Evolutionary conservation across 225 moss, liverwort and hornwort species (phyloP), one percentile per base, ranked within the genome.

Genomic region (Sphagnum tenellum): DNA sequence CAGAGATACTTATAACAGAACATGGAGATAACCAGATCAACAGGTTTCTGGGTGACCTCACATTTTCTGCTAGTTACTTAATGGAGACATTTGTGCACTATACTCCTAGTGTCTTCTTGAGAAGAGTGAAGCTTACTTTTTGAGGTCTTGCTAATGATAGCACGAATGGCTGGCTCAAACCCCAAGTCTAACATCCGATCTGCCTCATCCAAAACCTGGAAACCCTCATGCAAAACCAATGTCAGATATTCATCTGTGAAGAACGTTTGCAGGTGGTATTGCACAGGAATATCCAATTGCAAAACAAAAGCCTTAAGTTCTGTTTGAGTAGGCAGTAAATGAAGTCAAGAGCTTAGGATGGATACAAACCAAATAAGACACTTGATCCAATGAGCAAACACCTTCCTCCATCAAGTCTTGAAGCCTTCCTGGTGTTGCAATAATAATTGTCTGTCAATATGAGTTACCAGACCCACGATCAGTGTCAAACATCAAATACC

Each of bases 331-430:
- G 29, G 29, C 29, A 29, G 29, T 29, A 29, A 29, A 29, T 29
- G 29, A 1, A 1, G 0, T 29, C 29, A 29, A 29, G 29, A 29
- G 29, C 29, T 29, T 29, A 29, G 29, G 29, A 29, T 29, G 29
- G 29, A 29, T 29, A 29, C 29, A 29, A 67, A 81, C 89, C 14
- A 79, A 81, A 44, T 83, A 98, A 3, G 93, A 89, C 8, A 93
- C 93, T 46, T 78, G 80, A 10, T 82, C 84, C 67, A 98, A 65
- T 4, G 89, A 79, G 66, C 98, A 98, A 4, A 83, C 83, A 47
- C 93, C 92, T 75, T 98, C 91, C 68, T 91, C 94, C 89, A 95
- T 73, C 46, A 95, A 77, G 65, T 95, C 94, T 78, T 88, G 94
- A 50, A 95, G 79, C 62, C 94, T 81, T 13, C 94, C 94, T 9